Base-by-base conservation (phyloP, 2,329 filamentous ascomycete genomes). In the Trichophyton verrucosum region DNA sequence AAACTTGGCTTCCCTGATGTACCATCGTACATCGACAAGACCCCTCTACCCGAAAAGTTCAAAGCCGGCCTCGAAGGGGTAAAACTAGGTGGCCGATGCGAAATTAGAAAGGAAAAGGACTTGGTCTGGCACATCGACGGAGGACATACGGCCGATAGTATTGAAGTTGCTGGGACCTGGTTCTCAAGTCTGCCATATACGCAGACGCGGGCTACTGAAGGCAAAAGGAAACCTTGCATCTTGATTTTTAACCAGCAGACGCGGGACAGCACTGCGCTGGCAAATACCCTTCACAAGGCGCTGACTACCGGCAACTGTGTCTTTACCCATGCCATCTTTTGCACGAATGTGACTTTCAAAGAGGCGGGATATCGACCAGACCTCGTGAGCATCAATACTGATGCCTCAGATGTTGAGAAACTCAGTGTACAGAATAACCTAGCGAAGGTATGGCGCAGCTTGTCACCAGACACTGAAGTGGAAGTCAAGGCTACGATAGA, bases 201-300 rank as follows among this genome's bases (percentile, higher is more conserved):
- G 15, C 72, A 73, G 51, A 71, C 72, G 9, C n/a, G 15, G 2
- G 8, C 46, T 17, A n/a, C 20, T 38, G 60, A 68, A 17, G 68
- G 66, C 59, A 66, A 63, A 57, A 69, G 68, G 59, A 73, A 77
- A 51, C 71, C 76, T 4, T 77, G 89, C 0, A 78, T 87, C 61
- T 76, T 97, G 53, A 81, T 97, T 56, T 97, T 97, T 79, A 96
- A 96, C 73, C 92, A 96, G 73, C 90, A 96, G 70, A 90, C 89
- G 8, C 83, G 91, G 36, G 86, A 96, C 68, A 88, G 88, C 3
- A 75, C 77, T 3, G 77, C 81, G 15, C 79, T 95, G 1, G 81
- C 92, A 1, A 75, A 74, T 36, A 80, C 80, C 0, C 76, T 96
- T 1, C 78, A 90, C 61, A 70, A 77, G 8, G 83, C 82, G 1